Evolutionary conservation across 2,329 filamentous ascomycete genomes (phyloP).

Genomic region (Calonectria montana): DNA sequence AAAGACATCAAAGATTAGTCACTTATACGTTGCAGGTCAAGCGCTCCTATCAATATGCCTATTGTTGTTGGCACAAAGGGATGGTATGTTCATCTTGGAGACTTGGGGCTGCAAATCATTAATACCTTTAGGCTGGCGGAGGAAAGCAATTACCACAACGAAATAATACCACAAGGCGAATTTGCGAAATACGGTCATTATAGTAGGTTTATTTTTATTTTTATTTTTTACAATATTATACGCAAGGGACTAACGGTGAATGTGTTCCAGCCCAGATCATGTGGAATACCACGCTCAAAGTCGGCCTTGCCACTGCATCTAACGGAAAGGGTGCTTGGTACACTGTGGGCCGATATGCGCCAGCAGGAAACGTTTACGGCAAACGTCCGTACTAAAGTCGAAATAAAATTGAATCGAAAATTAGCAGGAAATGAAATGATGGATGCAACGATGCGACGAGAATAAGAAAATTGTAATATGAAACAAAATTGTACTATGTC

Average conservation of each 20-base stretch:
- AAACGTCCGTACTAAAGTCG: slow-evolving; percentile 40
- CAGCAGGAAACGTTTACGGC: slow-evolving; percentile 46
- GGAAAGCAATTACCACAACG: slow-evolving; percentile 29
- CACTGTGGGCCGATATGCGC: slow-evolving; percentile 49
- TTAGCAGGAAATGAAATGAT: background rate
- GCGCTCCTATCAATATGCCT: slow-evolving; percentile 26
- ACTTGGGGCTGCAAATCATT: no score
- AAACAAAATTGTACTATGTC: background rate
- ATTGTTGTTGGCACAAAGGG: slow-evolving; percentile 27
- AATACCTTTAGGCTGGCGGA: slow-evolving; percentile 29
- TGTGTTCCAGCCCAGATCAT: slow-evolving; percentile 40
- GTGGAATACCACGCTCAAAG: slow-evolving; percentile 46
- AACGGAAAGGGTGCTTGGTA: slow-evolving; percentile 45
- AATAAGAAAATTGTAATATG: background rate
- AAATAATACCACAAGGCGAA: slow-evolving; percentile 35
- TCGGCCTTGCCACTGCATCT: slow-evolving; percentile 46
- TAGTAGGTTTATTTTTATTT: slow-evolving; percentile 28
- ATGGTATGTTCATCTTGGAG: slow-evolving; percentile 25
- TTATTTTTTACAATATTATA: fast-evolving
- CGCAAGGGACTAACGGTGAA: fast-evolving
- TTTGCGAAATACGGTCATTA: slow-evolving; percentile 44
- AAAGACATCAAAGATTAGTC: background rate
- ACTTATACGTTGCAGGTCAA: slow-evolving; percentile 10
- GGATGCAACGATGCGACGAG: background rate
- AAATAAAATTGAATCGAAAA: background rate